Conservation (phyloP, 1,139 yeast species). For the Sporopachydermia cereana region DNA sequence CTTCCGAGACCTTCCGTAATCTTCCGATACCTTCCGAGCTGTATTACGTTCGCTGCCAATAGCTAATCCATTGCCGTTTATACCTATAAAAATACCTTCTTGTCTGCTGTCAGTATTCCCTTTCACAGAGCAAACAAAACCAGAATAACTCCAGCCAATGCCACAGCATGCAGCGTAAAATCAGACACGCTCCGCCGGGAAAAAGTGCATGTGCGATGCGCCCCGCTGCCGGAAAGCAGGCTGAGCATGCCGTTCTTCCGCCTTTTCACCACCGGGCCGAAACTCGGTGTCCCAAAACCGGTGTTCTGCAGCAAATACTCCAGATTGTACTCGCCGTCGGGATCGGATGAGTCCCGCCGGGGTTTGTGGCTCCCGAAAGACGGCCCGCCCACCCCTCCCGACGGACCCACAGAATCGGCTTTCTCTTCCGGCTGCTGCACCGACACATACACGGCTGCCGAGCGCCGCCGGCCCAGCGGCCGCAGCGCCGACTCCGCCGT, state of each 20-base stretch:
- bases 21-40: no score
- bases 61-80: no score
- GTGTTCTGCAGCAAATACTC: not conserved
- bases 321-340: not conserved
- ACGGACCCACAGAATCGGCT: not conserved
- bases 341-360: not conserved
- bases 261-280: not conserved
- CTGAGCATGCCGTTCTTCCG: not conserved
- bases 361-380: not conserved
- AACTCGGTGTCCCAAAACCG: not conserved
- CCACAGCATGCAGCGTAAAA: not conserved
- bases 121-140: not conserved
- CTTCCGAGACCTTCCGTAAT: no score
- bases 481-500: not conserved
- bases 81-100: no score
- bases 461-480: conserved; percentile 22
- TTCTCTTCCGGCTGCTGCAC: conserved; percentile 28
- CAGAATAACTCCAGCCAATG: not conserved
- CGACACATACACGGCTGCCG: conserved; percentile 53
- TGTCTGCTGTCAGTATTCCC: no score
- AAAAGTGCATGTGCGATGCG: no score
- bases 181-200: not conserved
- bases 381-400: not conserved
- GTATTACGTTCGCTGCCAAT: no score
- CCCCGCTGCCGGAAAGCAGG: not conserved